Conservation (phyloP, 2,329 filamentous ascomycete species). For the Colletotrichum trifolii region DNA sequence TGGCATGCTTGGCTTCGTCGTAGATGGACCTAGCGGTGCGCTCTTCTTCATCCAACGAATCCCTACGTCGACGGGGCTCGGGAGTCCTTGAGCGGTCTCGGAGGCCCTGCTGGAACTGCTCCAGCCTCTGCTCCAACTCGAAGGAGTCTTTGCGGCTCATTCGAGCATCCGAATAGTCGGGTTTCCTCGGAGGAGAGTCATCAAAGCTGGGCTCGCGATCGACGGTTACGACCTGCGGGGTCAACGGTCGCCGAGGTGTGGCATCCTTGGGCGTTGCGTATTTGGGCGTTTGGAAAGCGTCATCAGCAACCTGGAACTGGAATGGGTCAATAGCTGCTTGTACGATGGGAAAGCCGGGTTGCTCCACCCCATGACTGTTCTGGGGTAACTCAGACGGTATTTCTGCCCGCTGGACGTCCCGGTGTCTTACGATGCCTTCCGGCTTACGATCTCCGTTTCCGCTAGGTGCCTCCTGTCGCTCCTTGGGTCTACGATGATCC, state of each 20-base stretch:
- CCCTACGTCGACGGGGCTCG: constrained; percentile 37
- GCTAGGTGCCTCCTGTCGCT: constrained; percentile 39
- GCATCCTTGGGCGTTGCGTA: constrained; percentile 40
- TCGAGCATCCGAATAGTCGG: constrained; percentile 46
- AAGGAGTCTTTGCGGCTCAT: constrained; percentile 63
- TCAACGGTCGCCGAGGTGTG: constrained; percentile 56
- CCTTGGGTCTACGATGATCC: constrained; percentile 37
- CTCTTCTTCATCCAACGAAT: constrained; percentile 50
- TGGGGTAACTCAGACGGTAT: constrained; percentile 38
- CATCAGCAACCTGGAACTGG: constrained; percentile 65
- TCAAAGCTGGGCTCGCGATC: constrained; percentile 65
- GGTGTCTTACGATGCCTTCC: constrained; percentile 31
- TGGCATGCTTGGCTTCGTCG: constrained; percentile 59
- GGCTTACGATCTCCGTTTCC: constrained; percentile 38
- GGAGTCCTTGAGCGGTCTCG: constrained; percentile 40
- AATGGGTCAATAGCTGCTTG: constrained; percentile 64
- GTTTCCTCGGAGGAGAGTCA: constrained; percentile 44
- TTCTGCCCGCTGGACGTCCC: constrained; percentile 42
- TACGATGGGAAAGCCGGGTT: constrained; percentile 39
- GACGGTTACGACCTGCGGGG: constrained; percentile 63
- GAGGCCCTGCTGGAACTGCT: constrained; percentile 41
- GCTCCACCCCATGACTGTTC: constrained; percentile 33
- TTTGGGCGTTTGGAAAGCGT: constrained; percentile 60
- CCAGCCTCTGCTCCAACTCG: constrained; percentile 52
- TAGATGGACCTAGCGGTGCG: constrained; percentile 57